Evolutionary conservation across 352 stramenopile genomes (phyloP).

Genomic region (Phytophthora lateralis): DNA sequence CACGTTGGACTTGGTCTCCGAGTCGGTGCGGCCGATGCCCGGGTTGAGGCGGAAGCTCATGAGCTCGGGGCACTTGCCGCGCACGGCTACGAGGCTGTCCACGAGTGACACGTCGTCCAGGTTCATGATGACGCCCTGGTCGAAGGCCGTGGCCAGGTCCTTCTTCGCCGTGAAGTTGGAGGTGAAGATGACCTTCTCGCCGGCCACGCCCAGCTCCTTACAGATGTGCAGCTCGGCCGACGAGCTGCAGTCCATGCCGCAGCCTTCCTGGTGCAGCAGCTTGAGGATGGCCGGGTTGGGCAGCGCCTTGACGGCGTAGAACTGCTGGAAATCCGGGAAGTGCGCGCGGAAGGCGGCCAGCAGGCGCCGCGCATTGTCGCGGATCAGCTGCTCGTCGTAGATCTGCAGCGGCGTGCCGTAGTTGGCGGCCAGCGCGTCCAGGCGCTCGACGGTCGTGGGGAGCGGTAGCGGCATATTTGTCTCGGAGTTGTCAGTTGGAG

Average conservation of each 20-base stretch:
- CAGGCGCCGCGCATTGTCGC: slow-evolving; percentile 74
- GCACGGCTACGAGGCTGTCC: slow-evolving; percentile 71
- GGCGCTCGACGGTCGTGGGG: slow-evolving; percentile 43
- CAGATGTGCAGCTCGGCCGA: slow-evolving; percentile 82
- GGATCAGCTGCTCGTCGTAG: slow-evolving; percentile 88
- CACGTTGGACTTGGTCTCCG: slow-evolving; percentile 90
- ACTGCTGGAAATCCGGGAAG: slow-evolving; percentile 88
- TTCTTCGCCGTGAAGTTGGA: slow-evolving; percentile 88
- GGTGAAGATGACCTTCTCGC: slow-evolving; percentile 88
- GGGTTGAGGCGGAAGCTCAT: slow-evolving; percentile 91
- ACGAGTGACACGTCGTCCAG: slow-evolving; percentile 87
- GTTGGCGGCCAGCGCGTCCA: slow-evolving; percentile 71
- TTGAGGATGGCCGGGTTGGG: slow-evolving; percentile 90
- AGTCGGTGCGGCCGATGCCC: slow-evolving; percentile 87
- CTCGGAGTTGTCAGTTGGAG: slow-evolving; percentile 15
- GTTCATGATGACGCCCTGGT: slow-evolving; percentile 89
- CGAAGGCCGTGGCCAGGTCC: slow-evolving; percentile 74
- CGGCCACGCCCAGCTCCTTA: slow-evolving; percentile 73
- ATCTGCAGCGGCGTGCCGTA: slow-evolving; percentile 90
- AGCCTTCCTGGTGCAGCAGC: slow-evolving; percentile 82
- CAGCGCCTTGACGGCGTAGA: slow-evolving; percentile 90
- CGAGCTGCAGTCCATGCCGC: slow-evolving; percentile 91
- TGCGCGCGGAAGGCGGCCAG: slow-evolving; percentile 72
- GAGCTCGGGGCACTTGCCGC: slow-evolving; percentile 76
- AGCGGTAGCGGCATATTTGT: slow-evolving; percentile 70